Evolutionary conservation across 2,329 filamentous ascomycete genomes (phyloP), one percentile per base, ranked within the genome.

Genomic region (Pseudocercospora crystallina): DNA sequence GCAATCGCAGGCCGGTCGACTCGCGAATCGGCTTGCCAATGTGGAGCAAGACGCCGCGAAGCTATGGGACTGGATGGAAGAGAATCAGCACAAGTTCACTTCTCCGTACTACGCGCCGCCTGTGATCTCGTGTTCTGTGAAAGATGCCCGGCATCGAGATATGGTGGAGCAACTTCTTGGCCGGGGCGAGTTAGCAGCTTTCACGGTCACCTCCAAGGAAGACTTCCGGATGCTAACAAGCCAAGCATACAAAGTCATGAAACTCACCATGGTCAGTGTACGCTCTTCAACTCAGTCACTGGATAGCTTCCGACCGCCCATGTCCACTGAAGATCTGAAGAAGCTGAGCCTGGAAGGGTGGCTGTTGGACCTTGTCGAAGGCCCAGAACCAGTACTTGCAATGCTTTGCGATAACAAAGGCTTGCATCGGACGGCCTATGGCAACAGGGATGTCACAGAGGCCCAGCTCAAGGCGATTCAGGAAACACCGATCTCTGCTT

Each of bases 51-150:
- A 96, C 49, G 82, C 86, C 2, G 80, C 80, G 9, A 74, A 67
- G 58, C 90, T 85, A 2, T 96, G 89, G 84, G 77, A 84, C 36
- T 99, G 92, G 91, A 79, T 97, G 44, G 80, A 89, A 64, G 69
- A 82, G 2, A 83, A 99, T 65, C 79, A 79, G 52, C 66, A 78
- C 47, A 70, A 80, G 42, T 94, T 96, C 57, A 81, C 87, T 63
- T 83, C 86, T 58, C 79, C 86, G 51, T 84, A 96, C 4, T 90
- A 87, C 65, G 90, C 88, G 0, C 91, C 91, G 5, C 84, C 91
- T 0, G 81, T 94, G 63, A 75, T 96, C 30, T 86, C 81, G 51
- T 96, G 90, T 69, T 87, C 86, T 0, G 74, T 96, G 46, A 90
- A 85, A 59, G 82, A 95, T 60, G 77, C 83, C 32, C 79, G 75